These are phyloP conservation scores for Picea engelmannii DNA, from an alignment of 83 land plant genomes.

Conservation along the genomic window DNA sequence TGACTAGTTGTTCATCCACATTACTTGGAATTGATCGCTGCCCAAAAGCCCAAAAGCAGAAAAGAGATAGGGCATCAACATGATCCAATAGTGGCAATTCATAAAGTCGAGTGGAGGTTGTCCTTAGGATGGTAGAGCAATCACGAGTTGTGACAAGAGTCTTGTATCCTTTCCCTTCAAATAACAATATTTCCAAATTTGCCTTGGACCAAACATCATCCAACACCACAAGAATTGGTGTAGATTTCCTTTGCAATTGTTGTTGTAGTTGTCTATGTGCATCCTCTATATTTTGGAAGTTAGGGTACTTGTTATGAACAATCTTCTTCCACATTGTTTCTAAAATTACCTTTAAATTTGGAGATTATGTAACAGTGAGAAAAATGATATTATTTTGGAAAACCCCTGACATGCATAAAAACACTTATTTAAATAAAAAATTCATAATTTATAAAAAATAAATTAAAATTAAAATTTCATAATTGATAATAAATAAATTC, in stretches of 20 bases:
- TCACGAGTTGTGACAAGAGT: constrained; percentile 7
- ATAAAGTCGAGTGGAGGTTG: too few species aligned
- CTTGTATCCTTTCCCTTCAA: constrained; percentile 13
- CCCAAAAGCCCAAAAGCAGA: too few species aligned
- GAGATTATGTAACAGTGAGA: background rate
- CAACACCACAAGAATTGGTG: constrained; percentile 8
- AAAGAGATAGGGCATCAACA: too few species aligned
- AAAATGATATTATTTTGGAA: background rate
- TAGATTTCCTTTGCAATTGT: background rate
- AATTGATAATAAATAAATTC: too few species aligned
- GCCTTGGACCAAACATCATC: constrained; percentile 13
- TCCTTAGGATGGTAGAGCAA: too few species aligned
- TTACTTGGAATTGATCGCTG: too few species aligned
- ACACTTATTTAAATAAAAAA: too few species aligned
- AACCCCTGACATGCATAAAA: background rate
- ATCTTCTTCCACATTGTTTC: constrained; percentile 11
- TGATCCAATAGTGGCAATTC: too few species aligned
- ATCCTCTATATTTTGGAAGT: constrained; percentile 8
- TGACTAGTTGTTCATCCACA: too few species aligned
- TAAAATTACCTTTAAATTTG: background rate
- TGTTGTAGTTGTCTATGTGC: constrained; percentile 1
- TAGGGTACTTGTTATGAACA: background rate
- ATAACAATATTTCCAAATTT: constrained; percentile 1
- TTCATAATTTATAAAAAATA: too few species aligned
- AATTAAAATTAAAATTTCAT: too few species aligned